Evolutionary conservation across 2,329 filamentous ascomycete genomes (phyloP), one percentile per base, ranked within the genome.

Genomic region (Trichoderma polysporum): DNA sequence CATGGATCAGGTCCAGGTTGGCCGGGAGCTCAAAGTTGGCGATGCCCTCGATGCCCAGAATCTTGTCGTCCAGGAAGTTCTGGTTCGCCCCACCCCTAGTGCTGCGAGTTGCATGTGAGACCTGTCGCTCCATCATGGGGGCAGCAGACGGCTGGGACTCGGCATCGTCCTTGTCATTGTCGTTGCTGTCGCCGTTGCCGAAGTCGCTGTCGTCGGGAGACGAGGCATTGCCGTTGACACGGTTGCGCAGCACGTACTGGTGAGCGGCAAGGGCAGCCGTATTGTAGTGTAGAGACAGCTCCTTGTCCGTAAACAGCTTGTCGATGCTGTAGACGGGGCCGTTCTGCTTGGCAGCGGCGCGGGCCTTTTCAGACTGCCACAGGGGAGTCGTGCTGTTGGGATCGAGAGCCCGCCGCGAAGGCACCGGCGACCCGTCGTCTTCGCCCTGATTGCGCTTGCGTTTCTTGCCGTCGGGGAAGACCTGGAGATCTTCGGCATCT

Each of bases 281-380:
- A 68, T 89, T 90, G 75, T 90, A 90, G 31, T 86, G 86, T 80
- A 90, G 84, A 4, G 85, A 83, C 33, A 91, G 81, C 77, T 91
- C 88, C 76, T 89, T 90, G 71, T 91, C 88, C 0, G 88, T 90
- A 59, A 91, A 91, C 41, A 91, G 83, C 79, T 90, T 90, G 72
- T 90, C 88, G 68, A 91, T 85, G 74, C 85, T 90, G 75, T 89
- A 90, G 1, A 88, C 78, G 0, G 86, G 84, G 9, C 86, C 87
- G 22, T 85, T 83, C 72, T 87, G 84, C 74, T 85, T 85, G 66
- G 84, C 79, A 64, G 81, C 79, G 66, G 80, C 78, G 70, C 83
- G 81, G 61, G 87, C 79, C 73, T 86, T 85, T 71, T 90, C 88
- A 59, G 82, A 85, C 73, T 87, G 85, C 87, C 87, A 90, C 27